Conservation (phyloP, 2,329 filamentous ascomycete genomes). For the Xylariaceae sp. region DNA sequence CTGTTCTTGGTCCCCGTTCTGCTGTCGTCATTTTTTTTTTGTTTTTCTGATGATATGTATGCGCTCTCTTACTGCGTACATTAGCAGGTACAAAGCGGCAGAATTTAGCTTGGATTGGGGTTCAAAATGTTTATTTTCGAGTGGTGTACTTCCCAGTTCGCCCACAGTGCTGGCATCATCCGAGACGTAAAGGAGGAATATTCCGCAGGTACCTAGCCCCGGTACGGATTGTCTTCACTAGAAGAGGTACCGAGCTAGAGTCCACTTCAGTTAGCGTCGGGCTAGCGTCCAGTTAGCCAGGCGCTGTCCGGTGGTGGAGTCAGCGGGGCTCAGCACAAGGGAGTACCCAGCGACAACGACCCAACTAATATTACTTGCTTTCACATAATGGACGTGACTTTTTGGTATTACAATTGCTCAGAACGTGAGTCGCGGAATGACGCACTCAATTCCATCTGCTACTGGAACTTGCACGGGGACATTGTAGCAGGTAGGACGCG, state of each 20-base stretch:
- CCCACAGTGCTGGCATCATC: neutral
- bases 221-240: neutral
- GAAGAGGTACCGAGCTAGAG: neutral
- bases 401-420: neutral
- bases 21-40: neutral
- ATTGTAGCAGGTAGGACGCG: neutral
- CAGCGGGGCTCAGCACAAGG: neutral
- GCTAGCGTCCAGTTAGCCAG: neutral
- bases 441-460: neutral
- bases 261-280: neutral
- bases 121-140: too few relatives aligned
- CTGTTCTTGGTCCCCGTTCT: neutral
- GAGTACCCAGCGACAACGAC: neutral
- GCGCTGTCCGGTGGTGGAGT: neutral
- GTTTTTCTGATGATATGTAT: neutral
- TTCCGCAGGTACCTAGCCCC: neutral
- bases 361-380: neutral
- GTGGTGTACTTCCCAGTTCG: neutral
- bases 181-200: neutral
- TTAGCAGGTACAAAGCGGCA: neutral
- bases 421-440: neutral
- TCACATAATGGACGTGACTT: neutral
- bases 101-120: too few relatives aligned
- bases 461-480: neutral
- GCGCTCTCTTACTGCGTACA: neutral